phyloP scores from a whole-genome alignment of 257 asterid species.

The Pogostemon cablin region DNA sequence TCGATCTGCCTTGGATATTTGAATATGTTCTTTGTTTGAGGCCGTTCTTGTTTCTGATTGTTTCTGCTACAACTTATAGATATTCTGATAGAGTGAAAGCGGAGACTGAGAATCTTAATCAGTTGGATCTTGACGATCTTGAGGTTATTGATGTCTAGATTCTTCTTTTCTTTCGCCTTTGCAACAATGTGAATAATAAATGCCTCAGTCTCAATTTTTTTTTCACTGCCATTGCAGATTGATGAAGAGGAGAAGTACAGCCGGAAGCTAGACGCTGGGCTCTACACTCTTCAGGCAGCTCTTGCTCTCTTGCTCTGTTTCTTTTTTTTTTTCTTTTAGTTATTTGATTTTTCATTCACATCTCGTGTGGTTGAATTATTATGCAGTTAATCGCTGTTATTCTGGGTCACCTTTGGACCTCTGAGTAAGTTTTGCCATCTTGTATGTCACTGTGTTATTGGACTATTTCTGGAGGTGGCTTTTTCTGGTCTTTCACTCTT shows the following conservation, averaged over 20 bases:
- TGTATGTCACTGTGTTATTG: constrained; percentile 9
- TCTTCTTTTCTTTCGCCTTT: constrained; percentile 20
- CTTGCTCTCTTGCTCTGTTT: not conserved
- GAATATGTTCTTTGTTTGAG: constrained; percentile 1
- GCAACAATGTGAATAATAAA: constrained; percentile 1
- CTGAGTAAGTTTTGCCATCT: constrained; percentile 71
- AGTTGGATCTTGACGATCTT: constrained; percentile 78
- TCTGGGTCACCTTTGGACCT: constrained; percentile 97
- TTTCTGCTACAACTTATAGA: constrained; percentile 44
- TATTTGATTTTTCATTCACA: constrained; percentile 8
- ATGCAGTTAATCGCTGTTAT: constrained; percentile 87
- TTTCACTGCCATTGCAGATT: constrained; percentile 55
- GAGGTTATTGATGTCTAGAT: constrained; percentile 53
- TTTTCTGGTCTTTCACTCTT: constrained; percentile 22
- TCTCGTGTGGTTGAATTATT: constrained; percentile 19
- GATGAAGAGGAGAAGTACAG: constrained; percentile 91
- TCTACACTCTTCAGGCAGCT: constrained; percentile 85
- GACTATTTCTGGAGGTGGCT: constrained; percentile 16
- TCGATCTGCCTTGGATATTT: constrained; percentile 11
- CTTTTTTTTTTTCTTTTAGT: not conserved
- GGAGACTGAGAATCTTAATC: constrained; percentile 65
- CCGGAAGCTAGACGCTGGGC: constrained; percentile 87
- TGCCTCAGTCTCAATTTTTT: not conserved
- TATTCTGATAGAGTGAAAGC: constrained; percentile 84
- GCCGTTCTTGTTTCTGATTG: constrained; percentile 22